phyloP scores from a whole-genome alignment of 331 rosid genomes.

The Rhamnella rubrinervis region DNA sequence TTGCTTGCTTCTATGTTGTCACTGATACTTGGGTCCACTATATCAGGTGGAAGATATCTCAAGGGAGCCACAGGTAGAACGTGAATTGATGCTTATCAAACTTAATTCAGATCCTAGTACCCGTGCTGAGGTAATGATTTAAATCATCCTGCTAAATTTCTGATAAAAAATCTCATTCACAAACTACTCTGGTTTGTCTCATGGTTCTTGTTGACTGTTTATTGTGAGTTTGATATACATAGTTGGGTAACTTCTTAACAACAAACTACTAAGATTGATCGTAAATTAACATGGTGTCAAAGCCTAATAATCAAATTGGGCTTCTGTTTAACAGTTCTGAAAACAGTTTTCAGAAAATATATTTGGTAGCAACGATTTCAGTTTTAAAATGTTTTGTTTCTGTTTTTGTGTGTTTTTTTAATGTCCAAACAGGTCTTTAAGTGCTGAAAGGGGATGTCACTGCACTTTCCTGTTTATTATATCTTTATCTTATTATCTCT shows the following conservation, averaged over 20 bases:
- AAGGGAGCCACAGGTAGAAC: conserved; percentile 56
- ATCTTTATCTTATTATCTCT: not conserved
- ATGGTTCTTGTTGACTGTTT: not conserved
- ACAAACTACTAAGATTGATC: no score
- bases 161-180: not conserved
- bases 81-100: conserved; percentile 60
- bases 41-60: conserved; percentile 63
- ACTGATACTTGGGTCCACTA: conserved; percentile 4
- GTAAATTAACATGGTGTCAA: no score
- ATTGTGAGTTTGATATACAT: no score
- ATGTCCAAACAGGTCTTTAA: no score
- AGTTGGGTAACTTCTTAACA: not conserved
- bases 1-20: not conserved
- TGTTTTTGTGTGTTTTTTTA: no score
- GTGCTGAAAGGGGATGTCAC: not conserved
- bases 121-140: conserved; percentile 45
- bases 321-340: no score
- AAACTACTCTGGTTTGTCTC: not conserved
- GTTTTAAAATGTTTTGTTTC: no score
- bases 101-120: conserved; percentile 52
- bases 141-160: conserved; percentile 7
- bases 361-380: no score
- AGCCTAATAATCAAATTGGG: no score
- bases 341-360: no score
- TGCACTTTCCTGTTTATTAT: not conserved